phyloP scores from a whole-genome alignment of 768 basidiomycete genomes.

The Suillus bovinus region DNA sequence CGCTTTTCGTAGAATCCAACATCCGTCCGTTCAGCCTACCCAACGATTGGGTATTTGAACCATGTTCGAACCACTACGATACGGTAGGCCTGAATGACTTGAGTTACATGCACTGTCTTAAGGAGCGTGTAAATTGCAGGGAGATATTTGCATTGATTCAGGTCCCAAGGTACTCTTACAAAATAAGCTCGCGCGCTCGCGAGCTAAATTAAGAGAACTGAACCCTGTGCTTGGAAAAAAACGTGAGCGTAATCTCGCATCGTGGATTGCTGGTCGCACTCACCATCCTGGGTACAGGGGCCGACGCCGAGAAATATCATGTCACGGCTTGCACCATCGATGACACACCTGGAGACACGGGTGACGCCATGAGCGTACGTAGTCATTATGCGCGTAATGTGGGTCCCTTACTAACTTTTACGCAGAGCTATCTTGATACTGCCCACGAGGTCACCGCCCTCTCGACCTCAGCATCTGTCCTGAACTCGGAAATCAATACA shows the following conservation, averaged over 20 bases:
- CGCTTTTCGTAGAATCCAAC: slow-evolving; percentile 73
- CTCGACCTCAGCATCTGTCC: slow-evolving; percentile 52
- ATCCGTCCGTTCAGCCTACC: slow-evolving; percentile 64
- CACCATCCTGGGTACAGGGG: slow-evolving; percentile 37
- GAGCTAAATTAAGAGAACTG: slow-evolving; percentile 64
- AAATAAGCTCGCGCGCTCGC: slow-evolving; percentile 66
- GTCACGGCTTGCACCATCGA: slow-evolving; percentile 43
- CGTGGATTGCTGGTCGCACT: slow-evolving; percentile 15
- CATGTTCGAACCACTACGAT: slow-evolving; percentile 74
- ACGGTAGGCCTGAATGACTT: slow-evolving; percentile 45
- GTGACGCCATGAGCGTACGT: slow-evolving; percentile 33
- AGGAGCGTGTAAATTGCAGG: slow-evolving; percentile 14
- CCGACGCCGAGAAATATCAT: slow-evolving; percentile 53
- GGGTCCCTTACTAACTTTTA: slow-evolving; percentile 10
- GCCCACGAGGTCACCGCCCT: slow-evolving; percentile 59
- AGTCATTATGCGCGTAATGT: neutral
- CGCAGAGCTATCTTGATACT: slow-evolving; percentile 62
- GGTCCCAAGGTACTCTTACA: slow-evolving; percentile 79
- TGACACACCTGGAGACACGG: slow-evolving; percentile 55
- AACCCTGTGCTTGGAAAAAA: slow-evolving; percentile 57
- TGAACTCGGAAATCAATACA: slow-evolving; percentile 64
- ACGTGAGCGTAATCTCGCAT: slow-evolving; percentile 42
- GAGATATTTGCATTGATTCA: slow-evolving; percentile 61
- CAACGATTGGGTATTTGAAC: slow-evolving; percentile 72
- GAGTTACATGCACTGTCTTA: neutral